Conservation (phyloP, 768 basidiomycete species). For the Xerocomus spinulosus region DNA sequence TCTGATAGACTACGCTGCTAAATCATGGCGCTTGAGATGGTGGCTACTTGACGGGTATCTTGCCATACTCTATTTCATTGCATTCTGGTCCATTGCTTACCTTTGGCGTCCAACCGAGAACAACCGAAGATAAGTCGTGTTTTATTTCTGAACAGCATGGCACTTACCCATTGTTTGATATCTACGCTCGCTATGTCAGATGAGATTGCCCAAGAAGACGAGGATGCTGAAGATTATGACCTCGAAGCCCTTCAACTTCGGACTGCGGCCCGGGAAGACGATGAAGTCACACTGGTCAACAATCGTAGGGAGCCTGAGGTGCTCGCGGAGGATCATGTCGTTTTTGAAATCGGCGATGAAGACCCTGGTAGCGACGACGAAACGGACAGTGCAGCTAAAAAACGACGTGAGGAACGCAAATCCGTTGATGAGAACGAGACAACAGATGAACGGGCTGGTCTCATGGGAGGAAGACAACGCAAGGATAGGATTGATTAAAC, state of each 20-base stretch:
- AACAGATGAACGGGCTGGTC: constrained; percentile 58
- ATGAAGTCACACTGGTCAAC: constrained; percentile 69
- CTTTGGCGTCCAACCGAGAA: constrained; percentile 92
- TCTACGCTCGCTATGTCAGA: constrained; percentile 90
- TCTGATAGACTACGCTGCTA: constrained; percentile 80
- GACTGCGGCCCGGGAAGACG: constrained; percentile 48
- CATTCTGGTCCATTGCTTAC: constrained; percentile 78
- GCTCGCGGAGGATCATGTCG: constrained; percentile 64
- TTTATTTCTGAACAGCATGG: neutral
- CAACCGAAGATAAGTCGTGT: constrained; percentile 71
- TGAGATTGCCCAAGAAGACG: constrained; percentile 91
- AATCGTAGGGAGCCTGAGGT: constrained; percentile 45
- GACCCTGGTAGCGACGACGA: constrained; percentile 66
- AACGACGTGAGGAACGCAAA: constrained; percentile 39
- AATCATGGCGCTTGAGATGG: constrained; percentile 89
- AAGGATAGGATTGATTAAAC: constrained; percentile 36
- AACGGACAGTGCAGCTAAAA: constrained; percentile 46
- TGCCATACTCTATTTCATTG: constrained; percentile 77
- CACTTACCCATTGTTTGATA: constrained; percentile 29
- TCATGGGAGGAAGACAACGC: constrained; percentile 45
- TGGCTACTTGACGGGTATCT: constrained; percentile 96
- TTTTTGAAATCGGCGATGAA: constrained; percentile 90
- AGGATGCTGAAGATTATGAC: constrained; percentile 91
- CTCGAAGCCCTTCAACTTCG: constrained; percentile 68
- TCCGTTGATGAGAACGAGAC: constrained; percentile 46